phyloP scores from a whole-genome alignment of 768 basidiomycete genomes.

The Boletus huronensis region DNA sequence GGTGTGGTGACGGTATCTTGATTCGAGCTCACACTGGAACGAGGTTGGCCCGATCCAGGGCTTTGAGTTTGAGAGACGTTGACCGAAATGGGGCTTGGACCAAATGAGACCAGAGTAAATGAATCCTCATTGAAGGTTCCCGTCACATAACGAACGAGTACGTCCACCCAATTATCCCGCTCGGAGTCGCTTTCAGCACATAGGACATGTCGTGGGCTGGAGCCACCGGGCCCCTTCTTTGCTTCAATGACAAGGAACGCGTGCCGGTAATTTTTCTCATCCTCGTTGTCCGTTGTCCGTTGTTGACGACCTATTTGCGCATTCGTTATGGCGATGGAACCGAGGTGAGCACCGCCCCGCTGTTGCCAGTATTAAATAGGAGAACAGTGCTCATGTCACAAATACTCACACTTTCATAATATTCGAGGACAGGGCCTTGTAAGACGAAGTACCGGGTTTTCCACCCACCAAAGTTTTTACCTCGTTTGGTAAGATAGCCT shows the following conservation, averaged over 20 bases:
- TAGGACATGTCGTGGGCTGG: constrained; percentile 81
- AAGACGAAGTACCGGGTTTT: constrained; percentile 94
- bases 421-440: constrained; percentile 86
- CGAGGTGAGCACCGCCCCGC: constrained; percentile 90
- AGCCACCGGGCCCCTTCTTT: constrained; percentile 65
- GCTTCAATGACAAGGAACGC: constrained; percentile 96
- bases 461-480: constrained; percentile 98
- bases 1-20: constrained; percentile 26
- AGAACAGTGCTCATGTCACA: constrained; percentile 1
- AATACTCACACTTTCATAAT: constrained; percentile 89
- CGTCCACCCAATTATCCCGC: constrained; percentile 92
- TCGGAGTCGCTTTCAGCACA: constrained; percentile 96
- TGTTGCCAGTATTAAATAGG: constrained; percentile 28
- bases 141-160: constrained; percentile 84
- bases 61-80: constrained; percentile 25
- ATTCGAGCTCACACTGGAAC: constrained; percentile 54
- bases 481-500: constrained; percentile 93
- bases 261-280: constrained; percentile 93
- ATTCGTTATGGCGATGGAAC: constrained; percentile 85
- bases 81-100: constrained; percentile 27
- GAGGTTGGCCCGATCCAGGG: constrained; percentile 40
- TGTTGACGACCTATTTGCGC: constrained; percentile 98
- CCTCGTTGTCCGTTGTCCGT: constrained; percentile 55
- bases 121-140: constrained; percentile 77
- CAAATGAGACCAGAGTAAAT: constrained; percentile 39